Evolutionary conservation across 2,329 filamentous ascomycete species (phyloP), one percentile per base, ranked within the genome.

Genomic region (Camptophora hylomeconis): DNA sequence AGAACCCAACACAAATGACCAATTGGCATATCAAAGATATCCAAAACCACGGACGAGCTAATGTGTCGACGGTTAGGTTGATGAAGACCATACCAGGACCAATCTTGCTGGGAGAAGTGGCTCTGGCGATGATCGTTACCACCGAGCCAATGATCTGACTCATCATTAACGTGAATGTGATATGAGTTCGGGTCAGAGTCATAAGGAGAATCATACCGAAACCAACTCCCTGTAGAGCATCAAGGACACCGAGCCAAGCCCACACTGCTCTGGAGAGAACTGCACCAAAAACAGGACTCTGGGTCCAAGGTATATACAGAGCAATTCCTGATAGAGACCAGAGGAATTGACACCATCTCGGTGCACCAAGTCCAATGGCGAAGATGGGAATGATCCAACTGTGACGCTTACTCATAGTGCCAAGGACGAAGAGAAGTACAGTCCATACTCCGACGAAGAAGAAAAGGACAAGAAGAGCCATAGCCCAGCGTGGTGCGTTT

Each of bases 171-270:
- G 71, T 69, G 39, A 72, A 74, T 30, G 67, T 61, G 33, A 77
- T 71, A 44, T 79, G 74, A 47, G 75, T 62, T 12, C 74, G 57
- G 1, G 73, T 77, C 39, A 75, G 51, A 1, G 72, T 77, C 46
- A 75, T 70, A 22, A 78, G 51, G 3, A 79, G 56, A 28, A 78
- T 69, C 72, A 77, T 78, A 30, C 74, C 74, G 31, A 78, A 67
- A 2, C 74, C 74, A 2, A 77, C 65, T 20, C 72, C 71, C 47
- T 79, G 74, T 5, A 78, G 52, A 7, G 69, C 62, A 41, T 79
- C 74, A 7, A 78, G 56, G 4, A 76, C 61, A 21, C 74, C 74
- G 0, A 79, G 63, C 72, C 73, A 79, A 7, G 78, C 58, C 73
- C 74, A 78, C 4, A 77, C 50, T 31, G 58, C 54, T 22, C 73